Conservation (phyloP, 441 rosid species). For the Corymbia calophylla region DNA sequence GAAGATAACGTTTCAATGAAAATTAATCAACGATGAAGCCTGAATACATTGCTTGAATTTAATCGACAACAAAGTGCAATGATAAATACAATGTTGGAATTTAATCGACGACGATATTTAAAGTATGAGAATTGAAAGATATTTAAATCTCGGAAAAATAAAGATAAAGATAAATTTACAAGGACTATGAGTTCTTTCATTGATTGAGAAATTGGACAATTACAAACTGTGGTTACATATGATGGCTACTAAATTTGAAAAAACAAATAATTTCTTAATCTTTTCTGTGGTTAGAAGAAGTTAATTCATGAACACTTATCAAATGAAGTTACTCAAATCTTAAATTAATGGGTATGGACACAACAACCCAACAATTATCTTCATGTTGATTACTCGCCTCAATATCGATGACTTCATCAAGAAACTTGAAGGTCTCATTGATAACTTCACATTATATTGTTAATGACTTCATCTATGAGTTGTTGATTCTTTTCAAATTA, state of each 20-base stretch:
- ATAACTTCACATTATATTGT: not conserved
- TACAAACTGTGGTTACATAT: not conserved
- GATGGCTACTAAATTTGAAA: not conserved
- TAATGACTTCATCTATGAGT: no score
- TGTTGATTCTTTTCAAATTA: no score
- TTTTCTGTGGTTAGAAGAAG: no score
- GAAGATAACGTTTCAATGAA: rapidly evolving
- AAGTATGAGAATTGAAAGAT: not conserved
- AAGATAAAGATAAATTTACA: no score
- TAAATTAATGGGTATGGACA: no score
- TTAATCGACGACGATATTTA: no score
- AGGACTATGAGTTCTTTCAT: not conserved
- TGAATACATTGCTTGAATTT: no score
- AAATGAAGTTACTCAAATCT: no score
- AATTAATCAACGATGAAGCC: not conserved
- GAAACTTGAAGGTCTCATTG: not conserved
- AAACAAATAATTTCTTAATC: not conserved
- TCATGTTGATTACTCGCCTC: not conserved
- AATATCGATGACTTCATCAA: not conserved
- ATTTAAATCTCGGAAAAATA: not conserved
- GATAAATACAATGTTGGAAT: not conserved
- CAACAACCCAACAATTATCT: no score
- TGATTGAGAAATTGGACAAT: not conserved
- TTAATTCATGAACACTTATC: no score
- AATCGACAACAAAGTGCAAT: no score